phyloP scores from a whole-genome alignment of 805 yeast species.

The Nakazawaea siamensis region DNA sequence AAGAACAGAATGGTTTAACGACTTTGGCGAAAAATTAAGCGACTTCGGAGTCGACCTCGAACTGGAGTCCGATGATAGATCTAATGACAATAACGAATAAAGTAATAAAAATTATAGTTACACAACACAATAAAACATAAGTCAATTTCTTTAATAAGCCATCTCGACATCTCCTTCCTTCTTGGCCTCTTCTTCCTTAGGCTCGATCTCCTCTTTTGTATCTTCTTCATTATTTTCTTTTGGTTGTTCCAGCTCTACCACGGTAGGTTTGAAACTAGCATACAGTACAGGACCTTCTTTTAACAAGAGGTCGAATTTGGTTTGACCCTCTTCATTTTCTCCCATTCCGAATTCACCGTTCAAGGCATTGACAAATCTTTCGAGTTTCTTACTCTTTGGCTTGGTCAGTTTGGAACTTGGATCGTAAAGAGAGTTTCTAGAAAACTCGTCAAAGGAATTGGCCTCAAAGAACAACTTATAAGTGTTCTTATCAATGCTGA shows the following conservation, averaged over 20 bases:
- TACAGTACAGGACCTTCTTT: slow-evolving; percentile 32
- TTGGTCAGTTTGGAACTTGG: slow-evolving; percentile 22
- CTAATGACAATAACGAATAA: not conserved
- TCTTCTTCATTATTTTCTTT: not conserved
- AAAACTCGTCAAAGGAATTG: slow-evolving; percentile 70
- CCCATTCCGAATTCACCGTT: slow-evolving; percentile 54
- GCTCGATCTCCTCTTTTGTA: slow-evolving; percentile 1
- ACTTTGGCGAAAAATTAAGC: slow-evolving; percentile 72
- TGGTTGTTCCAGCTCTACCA: not conserved
- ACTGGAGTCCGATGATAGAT: slow-evolving; percentile 37
- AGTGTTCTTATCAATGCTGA: slow-evolving; percentile 69
- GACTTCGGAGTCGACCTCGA: slow-evolving; percentile 87
- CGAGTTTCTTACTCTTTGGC: slow-evolving; percentile 13
- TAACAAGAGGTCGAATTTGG: slow-evolving; percentile 25
- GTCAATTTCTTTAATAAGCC: not conserved
- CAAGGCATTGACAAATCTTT: slow-evolving; percentile 18
- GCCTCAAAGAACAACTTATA: slow-evolving; percentile 78
- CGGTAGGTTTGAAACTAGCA: slow-evolving; percentile 8
- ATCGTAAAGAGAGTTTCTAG: slow-evolving; percentile 47
- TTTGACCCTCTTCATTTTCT: slow-evolving; percentile 22
- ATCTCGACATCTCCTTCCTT: slow-evolving; percentile 13
- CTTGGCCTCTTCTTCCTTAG: slow-evolving; percentile 8
- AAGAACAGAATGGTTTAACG: slow-evolving; percentile 59
- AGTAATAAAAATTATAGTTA: not conserved
- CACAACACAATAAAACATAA: not conserved